A percentile compares a stretch with the other conserved stretches of the same genome.
Evolutionary conservation across 805 yeast genomes (phyloP).

Genomic region (Pichia manshurica): DNA sequence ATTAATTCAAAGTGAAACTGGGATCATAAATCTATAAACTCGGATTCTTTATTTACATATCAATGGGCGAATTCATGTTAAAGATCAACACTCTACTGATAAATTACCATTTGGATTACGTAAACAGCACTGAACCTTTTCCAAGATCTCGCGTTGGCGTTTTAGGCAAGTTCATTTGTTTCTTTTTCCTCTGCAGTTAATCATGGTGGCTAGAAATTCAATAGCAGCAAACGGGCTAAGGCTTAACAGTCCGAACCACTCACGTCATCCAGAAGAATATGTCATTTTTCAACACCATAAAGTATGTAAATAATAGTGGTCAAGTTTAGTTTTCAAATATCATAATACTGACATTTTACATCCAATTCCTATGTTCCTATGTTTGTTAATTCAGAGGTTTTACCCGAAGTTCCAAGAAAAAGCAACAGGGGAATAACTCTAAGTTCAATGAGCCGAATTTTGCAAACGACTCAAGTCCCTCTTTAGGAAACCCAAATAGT

Average conservation of each 20-base stretch:
- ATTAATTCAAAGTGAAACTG: no score
- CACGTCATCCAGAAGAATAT: constrained; percentile 17
- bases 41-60: neutral
- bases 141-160: neutral
- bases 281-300: constrained; percentile 37
- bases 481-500: constrained; percentile 11
- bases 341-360: constrained; percentile 4
- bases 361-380: neutral
- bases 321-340: neutral
- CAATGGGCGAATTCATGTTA: constrained; percentile 1
- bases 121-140: no score
- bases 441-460: constrained; percentile 19
- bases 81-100: neutral
- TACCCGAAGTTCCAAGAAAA: constrained; percentile 42
- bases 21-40: neutral
- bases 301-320: constrained; percentile 21
- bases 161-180: neutral
- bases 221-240: no score
- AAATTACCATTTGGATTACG: no score
- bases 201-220: no score
- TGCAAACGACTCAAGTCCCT: constrained; percentile 17
- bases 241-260: no score
- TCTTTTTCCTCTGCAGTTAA: no score
- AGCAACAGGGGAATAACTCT: constrained; percentile 18
- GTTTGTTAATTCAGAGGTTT: constrained; percentile 39